Evolutionary conservation across 768 basidiomycete species (phyloP), one percentile per base, ranked within the genome.

Genomic region (Amanita phalloides): DNA sequence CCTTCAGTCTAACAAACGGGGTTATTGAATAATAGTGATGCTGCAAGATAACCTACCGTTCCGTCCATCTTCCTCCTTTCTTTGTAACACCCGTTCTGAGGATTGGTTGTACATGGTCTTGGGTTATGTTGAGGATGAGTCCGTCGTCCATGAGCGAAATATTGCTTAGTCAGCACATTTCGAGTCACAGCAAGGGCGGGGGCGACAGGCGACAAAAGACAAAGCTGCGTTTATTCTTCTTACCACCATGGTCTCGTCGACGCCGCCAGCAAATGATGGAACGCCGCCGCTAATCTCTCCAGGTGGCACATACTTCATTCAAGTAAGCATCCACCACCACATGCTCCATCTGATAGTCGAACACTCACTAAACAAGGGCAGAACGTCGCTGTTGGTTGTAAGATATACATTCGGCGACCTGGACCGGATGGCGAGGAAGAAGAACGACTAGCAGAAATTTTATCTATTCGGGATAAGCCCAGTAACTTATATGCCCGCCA

Each of bases 361-460:
- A 62, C 33, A 53, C 49, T 54, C 57, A 52, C 23, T 45, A 7
- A 33, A 52, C 51, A 52, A 43, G 51, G 53, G 53, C 54, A 60
- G 93, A 85, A 82, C 33, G 82, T 97, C 59, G 77, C 81, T 54
- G 88, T 93, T 60, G 96, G 96, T 52, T 97, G 94, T 74, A 97
- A 97, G 72, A 79, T 99, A 64, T 93, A 85, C 70, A 90, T 95
- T 58, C 81, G 79, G 39, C 85, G 95, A 57, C 84, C 86, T 54
- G 79, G 78, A 39, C 68, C 82, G 43, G 82, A 84, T 60, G 90
- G 86, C 42, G 72, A 81, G 58, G 68, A 72, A 43, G 94, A 97
- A 69, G 90, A 96, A 62, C 86, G 95, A 44, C 81, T 93, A 48
- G 96, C 94, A 11, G 96, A 99, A 71, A 86, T 99, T 58, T 76